Evolutionary conservation across 208 protist genomes (phyloP), one percentile per base, ranked within the genome.

Genomic region (Crithidia brevicula): DNA sequence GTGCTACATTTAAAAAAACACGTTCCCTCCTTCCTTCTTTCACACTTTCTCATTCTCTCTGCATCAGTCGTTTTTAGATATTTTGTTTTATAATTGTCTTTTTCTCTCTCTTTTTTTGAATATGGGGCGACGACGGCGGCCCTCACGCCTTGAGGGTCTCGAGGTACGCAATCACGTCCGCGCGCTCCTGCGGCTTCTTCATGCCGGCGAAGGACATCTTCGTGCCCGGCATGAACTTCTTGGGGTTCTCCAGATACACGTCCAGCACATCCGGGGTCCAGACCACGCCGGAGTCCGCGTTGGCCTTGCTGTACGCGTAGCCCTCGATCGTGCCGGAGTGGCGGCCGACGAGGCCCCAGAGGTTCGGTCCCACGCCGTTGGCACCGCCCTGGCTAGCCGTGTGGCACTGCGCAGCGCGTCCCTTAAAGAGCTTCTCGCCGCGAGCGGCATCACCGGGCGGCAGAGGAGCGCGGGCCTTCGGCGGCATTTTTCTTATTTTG

Each of bases 181-280:
- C 91, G 67, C 97, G 87, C 69, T 98, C 97, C 67, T 95, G 84
- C 30, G 79, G 84, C 72, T 96, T 98, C 77, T 98, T 98, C 31
- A 99, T 65, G 62, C 97, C 97, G 30, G 95, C 94, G 65, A 99
- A 99, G 38, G 96, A 97, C 97, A 99, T 99, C 86, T 99, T 99
- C 61, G 95, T 99, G 59, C 96, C 96, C 28, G 97, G 97, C 83
- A 98, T 98, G 77, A 98, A 98, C 91, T 99, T 99, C 93, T 99
- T 99, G 58, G 97, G 97, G 77, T 99, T 98, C 81, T 97, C 85
- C 38, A 99, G 82, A 72, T 98, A 99, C 38, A 97, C 90, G 72
- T 96, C 92, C 27, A 99, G 86, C 61, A 94, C 90, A 54, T 98
- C 83, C 30, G 94, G 85, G 53, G 81, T 97, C 98, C 98, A 99